phyloP scores from a whole-genome alignment of 345 rosid genomes.

The Excoecaria agallocha region DNA sequence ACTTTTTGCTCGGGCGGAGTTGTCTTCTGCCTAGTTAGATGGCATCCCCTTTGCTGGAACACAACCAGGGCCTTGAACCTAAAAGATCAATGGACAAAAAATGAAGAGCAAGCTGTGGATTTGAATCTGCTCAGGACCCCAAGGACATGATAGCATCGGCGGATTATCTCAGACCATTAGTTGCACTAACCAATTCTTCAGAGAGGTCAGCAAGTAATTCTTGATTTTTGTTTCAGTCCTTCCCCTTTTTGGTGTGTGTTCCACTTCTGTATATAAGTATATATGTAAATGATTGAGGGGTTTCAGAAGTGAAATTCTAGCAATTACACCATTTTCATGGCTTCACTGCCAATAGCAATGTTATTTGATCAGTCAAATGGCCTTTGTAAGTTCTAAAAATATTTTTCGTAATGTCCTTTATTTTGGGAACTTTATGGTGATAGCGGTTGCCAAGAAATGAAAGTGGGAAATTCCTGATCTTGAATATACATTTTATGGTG shows the following conservation, averaged over 20 bases:
- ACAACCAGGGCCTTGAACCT: not conserved
- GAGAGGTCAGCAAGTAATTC: slow-evolving; percentile 15
- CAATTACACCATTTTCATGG: not conserved
- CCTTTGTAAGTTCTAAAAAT: not conserved
- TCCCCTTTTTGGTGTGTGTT: slow-evolving; percentile 3
- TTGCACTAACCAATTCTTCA: slow-evolving; percentile 32
- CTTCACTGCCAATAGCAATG: not conserved
- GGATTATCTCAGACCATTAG: slow-evolving; percentile 11
- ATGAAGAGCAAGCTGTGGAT: slow-evolving; percentile 20
- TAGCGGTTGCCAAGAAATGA: too few species aligned
- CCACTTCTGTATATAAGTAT: slow-evolving; percentile 35
- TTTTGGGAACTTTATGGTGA: too few species aligned
- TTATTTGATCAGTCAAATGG: slow-evolving; percentile 1
- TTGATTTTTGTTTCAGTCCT: not conserved
- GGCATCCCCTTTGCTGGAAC: slow-evolving; percentile 13
- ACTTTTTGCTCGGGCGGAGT: not conserved
- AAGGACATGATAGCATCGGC: slow-evolving; percentile 2
- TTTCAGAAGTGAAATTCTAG: slow-evolving; percentile 17
- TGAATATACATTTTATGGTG: too few species aligned
- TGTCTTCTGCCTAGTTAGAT: slow-evolving; percentile 6
- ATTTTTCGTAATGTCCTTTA: too few species aligned
- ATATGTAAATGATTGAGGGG: slow-evolving; percentile 28
- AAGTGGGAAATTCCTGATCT: too few species aligned
- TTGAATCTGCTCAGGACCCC: slow-evolving; percentile 4
- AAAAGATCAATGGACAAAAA: not conserved